Conservation (phyloP, 768 basidiomycete genomes). For the Suillus paluster region DNA sequence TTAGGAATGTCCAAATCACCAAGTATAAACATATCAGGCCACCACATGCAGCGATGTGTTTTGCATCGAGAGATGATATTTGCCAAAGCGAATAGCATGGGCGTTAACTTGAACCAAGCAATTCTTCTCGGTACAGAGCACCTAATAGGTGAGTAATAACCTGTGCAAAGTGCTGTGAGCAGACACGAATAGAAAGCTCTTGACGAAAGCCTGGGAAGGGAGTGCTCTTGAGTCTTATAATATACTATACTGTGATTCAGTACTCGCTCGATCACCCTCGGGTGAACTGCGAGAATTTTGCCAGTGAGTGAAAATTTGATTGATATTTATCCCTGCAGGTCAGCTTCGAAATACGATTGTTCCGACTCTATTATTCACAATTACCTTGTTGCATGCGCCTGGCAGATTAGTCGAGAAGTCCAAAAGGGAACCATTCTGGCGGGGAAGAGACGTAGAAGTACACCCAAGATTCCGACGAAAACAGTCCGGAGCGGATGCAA, state of each 20-base stretch:
- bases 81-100: neutral
- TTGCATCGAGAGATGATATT: neutral
- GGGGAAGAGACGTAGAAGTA: neutral
- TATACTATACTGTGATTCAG: neutral
- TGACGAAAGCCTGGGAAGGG: too few relatives aligned
- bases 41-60: neutral
- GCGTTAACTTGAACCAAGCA: neutral
- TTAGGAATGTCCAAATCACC: too few relatives aligned
- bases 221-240: neutral
- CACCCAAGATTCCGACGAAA: neutral
- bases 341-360: neutral
- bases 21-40: neutral
- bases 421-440: neutral
- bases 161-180: neutral
- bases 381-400: neutral
- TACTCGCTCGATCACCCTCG: neutral
- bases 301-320: neutral
- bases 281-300: neutral
- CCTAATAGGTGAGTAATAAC: neutral
- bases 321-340: neutral
- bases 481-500: slow-evolving; percentile 6
- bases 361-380: neutral
- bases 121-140: neutral
- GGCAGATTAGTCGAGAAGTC: neutral
- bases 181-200: neutral